Evolutionary conservation across 116 monocot species (phyloP).

Genomic region (Trichopus zeylanicus): DNA sequence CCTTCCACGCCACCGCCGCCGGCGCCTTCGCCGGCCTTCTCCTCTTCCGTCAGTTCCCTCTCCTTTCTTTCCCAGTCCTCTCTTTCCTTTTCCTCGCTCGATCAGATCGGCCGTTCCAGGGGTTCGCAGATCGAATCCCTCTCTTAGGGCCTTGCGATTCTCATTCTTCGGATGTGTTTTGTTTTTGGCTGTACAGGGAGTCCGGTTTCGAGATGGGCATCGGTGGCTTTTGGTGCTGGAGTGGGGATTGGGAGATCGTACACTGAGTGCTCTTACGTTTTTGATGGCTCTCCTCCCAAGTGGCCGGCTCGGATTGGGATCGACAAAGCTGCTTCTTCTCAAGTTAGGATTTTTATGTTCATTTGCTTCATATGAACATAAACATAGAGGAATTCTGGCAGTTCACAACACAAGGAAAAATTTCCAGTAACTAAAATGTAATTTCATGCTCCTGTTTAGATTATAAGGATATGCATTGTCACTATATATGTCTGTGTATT

Average conservation of each 20-base stretch:
- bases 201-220: slow-evolving; percentile 75
- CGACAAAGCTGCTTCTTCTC: not conserved
- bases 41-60: slow-evolving; percentile 39
- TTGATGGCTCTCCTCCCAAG: slow-evolving; percentile 54
- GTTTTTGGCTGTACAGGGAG: slow-evolving; percentile 30
- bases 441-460: too few species aligned
- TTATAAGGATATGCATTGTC: too few species aligned
- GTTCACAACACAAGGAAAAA: too few species aligned
- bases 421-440: too few species aligned
- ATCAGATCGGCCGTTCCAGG: too few species aligned
- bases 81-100: too few species aligned
- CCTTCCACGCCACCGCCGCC: slow-evolving; percentile 58
- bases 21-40: slow-evolving; percentile 51
- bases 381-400: too few species aligned
- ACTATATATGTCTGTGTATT: too few species aligned
- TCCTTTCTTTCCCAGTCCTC: not conserved
- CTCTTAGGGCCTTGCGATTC: too few species aligned
- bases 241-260: slow-evolving; percentile 77
- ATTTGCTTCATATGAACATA: not conserved
- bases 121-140: too few species aligned
- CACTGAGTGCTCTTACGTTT: slow-evolving; percentile 70
- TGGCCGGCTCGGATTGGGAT: slow-evolving; percentile 5
- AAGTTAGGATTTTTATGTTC: not conserved
- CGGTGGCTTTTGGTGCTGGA: slow-evolving; percentile 81
- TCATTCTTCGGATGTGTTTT: not conserved